A percentile compares a stretch with the other conserved stretches of the same genome.
These are phyloP conservation scores for Rhizopogon vinicolor DNA, from an alignment of 768 basidiomycete species.

Conservation along the genomic window DNA sequence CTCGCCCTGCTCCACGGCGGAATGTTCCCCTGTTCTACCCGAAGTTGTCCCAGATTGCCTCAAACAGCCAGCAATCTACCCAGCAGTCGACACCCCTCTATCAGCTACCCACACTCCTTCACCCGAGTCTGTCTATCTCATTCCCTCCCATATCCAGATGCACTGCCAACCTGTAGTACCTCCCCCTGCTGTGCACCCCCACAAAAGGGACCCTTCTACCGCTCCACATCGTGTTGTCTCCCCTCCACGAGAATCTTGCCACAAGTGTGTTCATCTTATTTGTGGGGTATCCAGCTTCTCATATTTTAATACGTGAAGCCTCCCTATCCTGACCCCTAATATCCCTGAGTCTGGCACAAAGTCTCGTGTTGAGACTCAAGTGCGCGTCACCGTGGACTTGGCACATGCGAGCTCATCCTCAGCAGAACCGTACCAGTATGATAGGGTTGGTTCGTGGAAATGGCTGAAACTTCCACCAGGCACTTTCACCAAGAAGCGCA, in stretches of 20 bases:
- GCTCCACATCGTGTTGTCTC: conserved; percentile 57
- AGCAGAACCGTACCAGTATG: conserved; percentile 60
- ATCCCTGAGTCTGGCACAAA: conserved; percentile 83
- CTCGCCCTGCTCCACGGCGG: conserved; percentile 15
- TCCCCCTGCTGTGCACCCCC: conserved; percentile 56
- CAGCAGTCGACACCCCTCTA: conserved; percentile 24
- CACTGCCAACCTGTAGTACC: conserved; percentile 60
- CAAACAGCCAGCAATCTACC: conserved; percentile 28
- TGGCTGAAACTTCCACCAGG: conserved; percentile 79
- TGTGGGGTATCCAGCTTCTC: conserved; percentile 10
- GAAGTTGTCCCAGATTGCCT: conserved; percentile 23
- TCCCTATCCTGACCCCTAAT: conserved; percentile 79
- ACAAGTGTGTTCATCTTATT: conserved; percentile 49
- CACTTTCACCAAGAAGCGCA: conserved; percentile 79
- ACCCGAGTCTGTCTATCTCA: conserved; percentile 25
- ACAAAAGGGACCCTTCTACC: conserved; percentile 47
- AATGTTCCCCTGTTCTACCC: conserved; percentile 11
- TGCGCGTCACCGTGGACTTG: conserved; percentile 78
- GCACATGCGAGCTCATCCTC: conserved; percentile 60
- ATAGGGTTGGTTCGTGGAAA: conserved; percentile 86
- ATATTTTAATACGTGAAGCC: conserved; percentile 35
- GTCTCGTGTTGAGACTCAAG: conserved; percentile 93
- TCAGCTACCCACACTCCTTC: conserved; percentile 26
- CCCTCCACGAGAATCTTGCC: conserved; percentile 72
- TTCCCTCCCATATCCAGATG: conserved; percentile 33